A percentile compares a stretch with the other conserved stretches of the same genome.
Conservation (phyloP, 2,329 filamentous ascomycete species). For the Stagonosporopsis chrysanthemi region DNA sequence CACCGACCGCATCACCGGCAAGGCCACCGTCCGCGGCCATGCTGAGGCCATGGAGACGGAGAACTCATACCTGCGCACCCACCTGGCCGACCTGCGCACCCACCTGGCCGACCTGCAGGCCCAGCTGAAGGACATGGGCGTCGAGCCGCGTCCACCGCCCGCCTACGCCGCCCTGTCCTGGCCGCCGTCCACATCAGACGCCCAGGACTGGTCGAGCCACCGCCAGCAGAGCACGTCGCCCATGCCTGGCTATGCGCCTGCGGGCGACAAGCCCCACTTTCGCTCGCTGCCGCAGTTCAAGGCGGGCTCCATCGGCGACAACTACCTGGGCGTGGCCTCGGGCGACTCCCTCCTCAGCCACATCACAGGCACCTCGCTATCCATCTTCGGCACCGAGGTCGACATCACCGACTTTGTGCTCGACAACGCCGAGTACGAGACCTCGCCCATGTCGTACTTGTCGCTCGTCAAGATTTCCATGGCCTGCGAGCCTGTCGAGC, state of each 20-base stretch:
- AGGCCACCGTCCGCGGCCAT: slow-evolving; percentile 79
- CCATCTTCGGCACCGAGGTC: slow-evolving; percentile 80
- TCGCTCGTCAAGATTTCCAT: slow-evolving; percentile 72
- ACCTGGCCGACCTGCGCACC: slow-evolving; percentile 72
- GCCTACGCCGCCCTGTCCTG: slow-evolving; percentile 48
- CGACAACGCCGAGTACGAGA: slow-evolving; percentile 66
- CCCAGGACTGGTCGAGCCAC: slow-evolving; percentile 32
- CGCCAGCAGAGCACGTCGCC: slow-evolving; percentile 36
- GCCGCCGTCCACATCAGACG: slow-evolving; percentile 25
- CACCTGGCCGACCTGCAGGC: slow-evolving; percentile 71
- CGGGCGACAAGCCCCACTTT: slow-evolving; percentile 26
- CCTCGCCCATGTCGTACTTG: slow-evolving; percentile 70
- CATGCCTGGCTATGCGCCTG: slow-evolving; percentile 35
- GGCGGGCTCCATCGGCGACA: slow-evolving; percentile 61
- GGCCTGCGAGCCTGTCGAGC: slow-evolving; percentile 61
- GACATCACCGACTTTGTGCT: slow-evolving; percentile 77
- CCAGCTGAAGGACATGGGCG: slow-evolving; percentile 66
- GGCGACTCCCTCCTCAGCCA: slow-evolving; percentile 73
- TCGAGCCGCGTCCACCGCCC: slow-evolving; percentile 63
- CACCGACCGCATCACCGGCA: slow-evolving; percentile 85
- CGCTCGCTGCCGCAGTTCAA: slow-evolving; percentile 56
- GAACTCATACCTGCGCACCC: slow-evolving; percentile 70
- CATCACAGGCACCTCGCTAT: slow-evolving; percentile 77
- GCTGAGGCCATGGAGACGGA: slow-evolving; percentile 78
- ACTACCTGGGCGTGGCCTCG: slow-evolving; percentile 70